Base-by-base conservation (phyloP, 208 protist species). In the Zelonia costaricensis region DNA sequence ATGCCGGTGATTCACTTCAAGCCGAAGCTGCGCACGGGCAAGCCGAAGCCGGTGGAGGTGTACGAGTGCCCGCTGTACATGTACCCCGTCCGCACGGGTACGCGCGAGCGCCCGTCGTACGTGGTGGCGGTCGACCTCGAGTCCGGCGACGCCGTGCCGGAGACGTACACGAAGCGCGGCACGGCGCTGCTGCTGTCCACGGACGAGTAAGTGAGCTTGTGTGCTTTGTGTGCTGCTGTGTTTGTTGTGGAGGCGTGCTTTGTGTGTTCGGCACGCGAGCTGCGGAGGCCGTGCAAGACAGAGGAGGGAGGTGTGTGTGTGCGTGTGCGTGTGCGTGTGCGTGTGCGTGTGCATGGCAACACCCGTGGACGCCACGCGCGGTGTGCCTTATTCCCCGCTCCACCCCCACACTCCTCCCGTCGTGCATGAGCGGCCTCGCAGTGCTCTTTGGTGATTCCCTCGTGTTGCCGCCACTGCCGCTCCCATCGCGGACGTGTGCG, bases 1-100 rank as follows among this genome's bases (percentile, higher is more conserved):
- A 99, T 99, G 97, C 98, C 98, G n/a, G 89, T 99, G 23, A 98
- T 99, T 47, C 94, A 99, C 82, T 99, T 99, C 74, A 98, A 96
- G 71, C 97, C 98, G 3, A 98, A 96, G 62, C 90, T 98, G 61
- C 84, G 86, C 23, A 80, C 71, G 40, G 72, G 52, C 31, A 97
- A 97, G 74, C 86, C 86, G 27, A 82, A 86, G 54, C 66, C 76
- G 8, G 28, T 43, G 28, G 66, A 35, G 42, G 75, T 94, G 13
- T 99, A 99, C 74, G 75, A 93, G 73, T 98, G 96, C 67, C 98
- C 98, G 18, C 56, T 94, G 59, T 99, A 99, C 82, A 97, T 98
- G 83, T 99, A 99, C 76, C 98, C 98, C 6, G 47, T 99, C 5
- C 87, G 98, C 51, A 98, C 95, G 4, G 98, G 97, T 55, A 98